Base-by-base conservation (phyloP, 2,329 filamentous ascomycete genomes). In the Thelonectria discophora region DNA sequence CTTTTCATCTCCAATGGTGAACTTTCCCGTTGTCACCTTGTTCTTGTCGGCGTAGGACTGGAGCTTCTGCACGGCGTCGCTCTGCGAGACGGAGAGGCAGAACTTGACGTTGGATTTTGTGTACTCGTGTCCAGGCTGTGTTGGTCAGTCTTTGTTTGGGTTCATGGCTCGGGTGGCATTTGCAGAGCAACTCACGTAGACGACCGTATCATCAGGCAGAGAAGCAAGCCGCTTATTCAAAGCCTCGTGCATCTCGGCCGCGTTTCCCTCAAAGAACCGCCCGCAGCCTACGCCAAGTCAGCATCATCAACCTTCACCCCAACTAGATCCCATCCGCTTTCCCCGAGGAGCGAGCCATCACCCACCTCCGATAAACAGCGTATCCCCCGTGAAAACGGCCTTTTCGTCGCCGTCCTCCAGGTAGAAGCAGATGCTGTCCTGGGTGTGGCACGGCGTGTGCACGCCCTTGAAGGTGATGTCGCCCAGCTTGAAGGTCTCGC, bases 1-100 rank as follows among this genome's bases (percentile, higher is more conserved):
- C 89, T 98, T 98, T 80, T 99, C 95, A 73, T 99, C 93, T 0
- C 90, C 94, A 77, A 99, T 98, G 0, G 94, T 99, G 71, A 97
- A 98, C 74, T 93, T 92, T 48, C 95, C 95, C 76, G 97, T 94
- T 1, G 95, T 98, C 80, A 97, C 86, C 78, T 89, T 82, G 77
- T 97, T 94, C 62, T 85, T 83, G 56, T 91, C 87, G 1, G 92
- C 91, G 75, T 93, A 97, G 0, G 84, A 82, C 67, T 91, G 82
- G 32, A 99, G 83, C 70, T 89, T 90, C 82, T 91, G 88, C 65
- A 97, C 87, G 0, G 91, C 83, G 50, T 91, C 88, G 43, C 86
- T 90, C 72, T 92, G 88, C 58, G 90, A 81, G 15, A 98, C 90
- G 2, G 89, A 90, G 61, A 90, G 80, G 49, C 88, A 89, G 74